A percentile compares a stretch with the other conserved stretches of the same genome.
phyloP scores from a whole-genome alignment of 2,329 filamentous ascomycete genomes.

The Venturia asperata region DNA sequence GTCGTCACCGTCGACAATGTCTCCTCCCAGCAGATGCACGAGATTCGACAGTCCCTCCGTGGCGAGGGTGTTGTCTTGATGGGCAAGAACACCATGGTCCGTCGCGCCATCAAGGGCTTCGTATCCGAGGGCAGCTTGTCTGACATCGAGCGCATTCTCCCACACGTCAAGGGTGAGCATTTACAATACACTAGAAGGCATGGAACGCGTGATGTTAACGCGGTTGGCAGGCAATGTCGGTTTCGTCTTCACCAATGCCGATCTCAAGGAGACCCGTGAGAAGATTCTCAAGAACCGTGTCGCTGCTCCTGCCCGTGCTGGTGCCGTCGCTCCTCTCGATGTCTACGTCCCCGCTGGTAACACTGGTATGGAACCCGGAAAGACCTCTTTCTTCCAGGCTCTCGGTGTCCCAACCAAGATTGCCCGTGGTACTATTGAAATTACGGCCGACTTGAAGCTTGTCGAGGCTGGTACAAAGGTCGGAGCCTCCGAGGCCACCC shows the following conservation, averaged over 20 bases:
- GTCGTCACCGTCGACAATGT: constrained; percentile 85
- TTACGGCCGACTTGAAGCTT: constrained; percentile 95
- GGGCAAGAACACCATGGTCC: constrained; percentile 99
- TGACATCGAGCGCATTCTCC: constrained; percentile 97
- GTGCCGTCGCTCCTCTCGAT: constrained; percentile 87
- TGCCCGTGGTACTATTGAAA: constrained; percentile 99
- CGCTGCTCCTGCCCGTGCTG: constrained; percentile 93
- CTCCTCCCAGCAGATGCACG: constrained; percentile 99
- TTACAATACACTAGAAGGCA: not conserved
- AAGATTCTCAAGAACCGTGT: constrained; percentile 97
- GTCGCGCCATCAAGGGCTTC: constrained; percentile 96
- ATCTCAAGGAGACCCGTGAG: constrained; percentile 87
- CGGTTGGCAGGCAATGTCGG: constrained; percentile 69
- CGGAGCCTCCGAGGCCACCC: constrained; percentile 95
- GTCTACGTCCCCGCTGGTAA: constrained; percentile 96
- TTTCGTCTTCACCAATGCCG: constrained; percentile 98
- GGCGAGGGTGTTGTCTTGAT: constrained; percentile 78
- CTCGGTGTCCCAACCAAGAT: constrained; percentile 99
- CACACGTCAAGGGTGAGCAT: constrained; percentile 69
- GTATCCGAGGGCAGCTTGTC: constrained; percentile 63
- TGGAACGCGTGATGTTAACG: constrained; percentile 19
- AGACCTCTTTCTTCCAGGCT: constrained; percentile 99
- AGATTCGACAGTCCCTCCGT: constrained; percentile 90
- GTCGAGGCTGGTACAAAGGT: constrained; percentile 90
- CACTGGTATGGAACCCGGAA: constrained; percentile 99